These are phyloP conservation scores for Umbelopsis sp. DNA, from an alignment of 371 early-diverging fungal species.

Conservation along the genomic window DNA sequence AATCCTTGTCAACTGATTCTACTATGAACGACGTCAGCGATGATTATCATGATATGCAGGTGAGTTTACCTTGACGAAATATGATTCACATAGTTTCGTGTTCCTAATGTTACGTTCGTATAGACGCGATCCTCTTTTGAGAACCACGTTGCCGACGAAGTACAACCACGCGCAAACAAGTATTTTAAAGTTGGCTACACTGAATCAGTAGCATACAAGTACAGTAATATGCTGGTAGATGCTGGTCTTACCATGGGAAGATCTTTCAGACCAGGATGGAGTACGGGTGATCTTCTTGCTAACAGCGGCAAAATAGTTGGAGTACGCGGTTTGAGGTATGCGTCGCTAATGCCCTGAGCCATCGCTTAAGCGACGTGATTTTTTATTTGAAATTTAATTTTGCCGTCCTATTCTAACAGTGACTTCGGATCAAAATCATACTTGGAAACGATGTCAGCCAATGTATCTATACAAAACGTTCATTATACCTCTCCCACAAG, in stretches of 20 bases:
- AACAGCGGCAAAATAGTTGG: constrained; percentile 7
- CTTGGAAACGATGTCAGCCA: background rate
- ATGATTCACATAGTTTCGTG: no score
- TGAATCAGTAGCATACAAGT: constrained; percentile 11
- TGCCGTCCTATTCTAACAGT: background rate
- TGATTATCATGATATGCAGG: background rate
- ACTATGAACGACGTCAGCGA: background rate
- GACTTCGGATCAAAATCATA: background rate
- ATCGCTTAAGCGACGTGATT: background rate
- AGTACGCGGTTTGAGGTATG: background rate
- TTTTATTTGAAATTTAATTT: background rate
- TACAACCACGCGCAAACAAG: constrained; percentile 7
- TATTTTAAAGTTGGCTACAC: constrained; percentile 2
- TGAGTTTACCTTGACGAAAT: background rate
- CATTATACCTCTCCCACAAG: constrained; percentile 2
- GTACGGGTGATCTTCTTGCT: background rate
- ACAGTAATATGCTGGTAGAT: constrained; percentile 7
- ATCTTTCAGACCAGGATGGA: constrained; percentile 3
- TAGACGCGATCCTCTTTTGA: constrained; percentile 6
- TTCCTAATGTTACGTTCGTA: background rate
- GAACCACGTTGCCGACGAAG: background rate
- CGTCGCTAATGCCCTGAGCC: background rate
- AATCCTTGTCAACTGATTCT: background rate
- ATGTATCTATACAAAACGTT: constrained; percentile 13
- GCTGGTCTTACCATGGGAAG: constrained; percentile 9